Evolutionary conservation across 306 rosid species (phyloP).

Genomic region (Datisca glomerata): DNA sequence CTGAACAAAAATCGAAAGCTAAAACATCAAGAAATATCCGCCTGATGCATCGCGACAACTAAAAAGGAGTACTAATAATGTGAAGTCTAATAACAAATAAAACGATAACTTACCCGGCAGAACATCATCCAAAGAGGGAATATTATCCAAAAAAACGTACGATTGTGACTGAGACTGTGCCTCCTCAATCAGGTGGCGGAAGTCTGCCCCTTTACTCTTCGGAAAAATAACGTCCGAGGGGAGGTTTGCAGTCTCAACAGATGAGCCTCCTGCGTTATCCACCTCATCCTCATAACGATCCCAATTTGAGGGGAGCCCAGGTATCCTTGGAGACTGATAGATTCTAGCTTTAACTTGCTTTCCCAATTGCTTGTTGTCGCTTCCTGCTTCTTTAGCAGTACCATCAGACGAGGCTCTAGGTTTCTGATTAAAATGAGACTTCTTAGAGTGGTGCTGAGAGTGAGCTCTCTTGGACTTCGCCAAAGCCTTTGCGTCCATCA

Average conservation of each 20-base stretch:
- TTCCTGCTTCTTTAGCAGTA: conserved; percentile 13
- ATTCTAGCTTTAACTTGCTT: conserved; percentile 31
- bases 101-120: conserved; percentile 36
- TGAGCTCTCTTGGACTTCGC: conserved; percentile 88
- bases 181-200: conserved; percentile 48
- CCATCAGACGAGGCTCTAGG: conserved; percentile 25
- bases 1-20: no score
- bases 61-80: no score
- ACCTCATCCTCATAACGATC: conserved; percentile 57
- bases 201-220: conserved; percentile 78
- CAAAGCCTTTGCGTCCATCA: conserved; percentile 65
- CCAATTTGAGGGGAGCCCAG: conserved; percentile 61
- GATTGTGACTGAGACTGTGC: conserved; percentile 42
- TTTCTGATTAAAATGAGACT: conserved; percentile 32
- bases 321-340: conserved; percentile 13
- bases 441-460: conserved; percentile 59
- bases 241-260: conserved; percentile 14
- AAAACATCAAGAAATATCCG: no score
- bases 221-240: conserved; percentile 35
- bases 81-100: no score
- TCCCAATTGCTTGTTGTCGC: conserved; percentile 22
- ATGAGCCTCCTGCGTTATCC: conserved; percentile 16
- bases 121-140: conserved; percentile 40
- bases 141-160: conserved; percentile 14
- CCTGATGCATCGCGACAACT: no score